A percentile compares a stretch with the other conserved stretches of the same genome.
Conservation (phyloP, 2,329 filamentous ascomycete genomes). For the Aspergillus clavatus region DNA sequence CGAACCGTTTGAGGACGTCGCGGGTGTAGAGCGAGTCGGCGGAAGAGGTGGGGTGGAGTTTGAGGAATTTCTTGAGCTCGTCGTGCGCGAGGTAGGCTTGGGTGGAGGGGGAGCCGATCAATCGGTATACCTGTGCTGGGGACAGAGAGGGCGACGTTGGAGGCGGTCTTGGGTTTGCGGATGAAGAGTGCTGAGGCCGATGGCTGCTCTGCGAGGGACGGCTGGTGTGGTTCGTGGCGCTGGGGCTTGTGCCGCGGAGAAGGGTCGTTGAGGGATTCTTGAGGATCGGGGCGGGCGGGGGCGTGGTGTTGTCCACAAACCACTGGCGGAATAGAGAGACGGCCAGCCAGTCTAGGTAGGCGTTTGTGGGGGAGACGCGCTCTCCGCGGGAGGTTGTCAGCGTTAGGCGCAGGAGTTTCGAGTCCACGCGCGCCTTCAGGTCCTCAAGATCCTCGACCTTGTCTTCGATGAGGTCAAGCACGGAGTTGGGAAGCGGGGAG, state of each 20-base stretch:
- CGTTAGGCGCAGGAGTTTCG: constrained; percentile 73
- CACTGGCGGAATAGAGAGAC: constrained; percentile 86
- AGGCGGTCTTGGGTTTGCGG: constrained; percentile 16
- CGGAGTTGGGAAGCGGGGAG: constrained; percentile 61
- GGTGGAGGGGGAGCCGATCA: constrained; percentile 61
- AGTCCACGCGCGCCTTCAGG: constrained; percentile 71
- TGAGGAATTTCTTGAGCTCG: constrained; percentile 85
- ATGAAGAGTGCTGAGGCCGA: constrained; percentile 13
- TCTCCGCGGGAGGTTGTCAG: constrained; percentile 76
- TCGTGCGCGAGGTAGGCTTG: constrained; percentile 72
- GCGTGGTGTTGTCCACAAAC: constrained; percentile 84
- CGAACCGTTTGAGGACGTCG: constrained; percentile 80
- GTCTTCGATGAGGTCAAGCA: constrained; percentile 87
- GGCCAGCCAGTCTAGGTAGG: constrained; percentile 84
- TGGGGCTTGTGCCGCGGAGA: constrained; percentile 1
- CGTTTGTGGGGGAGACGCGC: constrained; percentile 70
- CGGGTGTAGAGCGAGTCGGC: constrained; percentile 68
- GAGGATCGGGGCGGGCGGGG: constrained; percentile 54
- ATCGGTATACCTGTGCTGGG: constrained; percentile 67
- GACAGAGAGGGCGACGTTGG: constrained; percentile 29
- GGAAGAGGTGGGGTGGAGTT: constrained; percentile 58
- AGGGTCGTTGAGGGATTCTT: constrained; percentile 26
- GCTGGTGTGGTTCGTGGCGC: constrained; percentile 7
- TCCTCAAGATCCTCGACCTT: constrained; percentile 91
- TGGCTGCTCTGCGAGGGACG: constrained; percentile 10